Base-by-base conservation (phyloP, 345 rosid species). In the Murraya koenigii region DNA sequence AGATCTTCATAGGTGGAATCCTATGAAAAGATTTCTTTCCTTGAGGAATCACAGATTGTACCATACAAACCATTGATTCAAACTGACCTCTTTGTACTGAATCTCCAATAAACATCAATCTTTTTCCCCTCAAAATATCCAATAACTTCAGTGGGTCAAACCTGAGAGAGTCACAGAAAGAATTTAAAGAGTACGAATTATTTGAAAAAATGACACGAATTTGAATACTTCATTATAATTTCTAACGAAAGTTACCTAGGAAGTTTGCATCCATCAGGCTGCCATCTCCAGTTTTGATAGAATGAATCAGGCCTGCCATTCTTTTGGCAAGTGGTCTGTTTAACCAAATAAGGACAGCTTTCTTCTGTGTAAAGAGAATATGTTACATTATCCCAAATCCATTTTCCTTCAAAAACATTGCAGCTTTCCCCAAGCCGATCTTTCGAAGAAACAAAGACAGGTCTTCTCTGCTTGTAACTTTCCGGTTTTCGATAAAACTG, bases 81-180 rank as follows among this genome's bases (percentile, higher is more conserved):
- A 95, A 95, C 39, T 92, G 94, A 8, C 93, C 86, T 90, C 98
- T 90, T 76, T 92, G 97, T 60, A 95, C 92, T 0, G 98, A 95
- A 82, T 95, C 99, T 76, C 98, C 99, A 71, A 95, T 82, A 62
- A 93, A 92, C 98, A 95, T 92, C 68, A 95, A 75, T 66, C 98
- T 91, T 78, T 92, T 90, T 72, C 87, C 80, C 82, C 98, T 85
- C 84, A 95, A 78, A 65, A 88, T 85, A 70, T 90, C 92, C 83
- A 93, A 71, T 35, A 95, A 83, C 91, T 93, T 95, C 83, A 88
- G 30, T 33, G 97, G 86, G 81, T 95, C 87, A 75, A 95, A 91
- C 80, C 97, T 94, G 88, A 58, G 79, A 80, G 56, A 77, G 39
- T 44, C 76, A 61, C 76, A 58, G 60, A 83, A 77, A 67, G 41